These are phyloP conservation scores for Nyssa sinensis DNA, from an alignment of 148 eudicot genomes.

Conservation along the genomic window DNA sequence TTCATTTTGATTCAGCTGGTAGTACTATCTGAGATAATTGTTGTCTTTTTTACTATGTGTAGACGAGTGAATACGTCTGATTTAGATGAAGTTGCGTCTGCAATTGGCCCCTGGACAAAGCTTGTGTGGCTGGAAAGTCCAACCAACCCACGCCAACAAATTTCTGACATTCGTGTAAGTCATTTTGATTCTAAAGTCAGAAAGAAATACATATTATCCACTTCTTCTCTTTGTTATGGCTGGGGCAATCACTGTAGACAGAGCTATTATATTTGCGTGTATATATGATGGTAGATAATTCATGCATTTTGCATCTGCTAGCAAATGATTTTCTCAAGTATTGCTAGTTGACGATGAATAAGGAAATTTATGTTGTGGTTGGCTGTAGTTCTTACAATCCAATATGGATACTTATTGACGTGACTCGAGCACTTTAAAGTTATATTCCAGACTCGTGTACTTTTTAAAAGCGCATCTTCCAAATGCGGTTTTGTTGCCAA, in stretches of 20 bases:
- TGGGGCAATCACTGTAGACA: too few relatives aligned
- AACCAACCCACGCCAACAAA: conserved; percentile 94
- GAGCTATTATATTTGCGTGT: too few relatives aligned
- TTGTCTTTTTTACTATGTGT: conserved; percentile 17
- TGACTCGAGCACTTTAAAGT: too few relatives aligned
- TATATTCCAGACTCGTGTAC: too few relatives aligned
- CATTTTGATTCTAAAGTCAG: background rate
- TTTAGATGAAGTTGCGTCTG: conserved; percentile 84
- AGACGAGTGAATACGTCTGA: conserved; percentile 76
- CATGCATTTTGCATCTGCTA: background rate
- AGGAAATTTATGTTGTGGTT: background rate
- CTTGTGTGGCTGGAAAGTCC: conserved; percentile 99
- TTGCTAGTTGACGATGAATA: background rate
- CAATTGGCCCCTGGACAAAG: conserved; percentile 83
- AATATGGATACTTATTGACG: too few relatives aligned
- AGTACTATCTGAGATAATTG: background rate
- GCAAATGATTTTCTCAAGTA: too few relatives aligned
- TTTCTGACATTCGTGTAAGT: conserved; percentile 89
- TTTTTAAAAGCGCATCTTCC: too few relatives aligned
- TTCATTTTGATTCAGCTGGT: background rate
- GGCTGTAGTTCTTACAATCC: background rate
- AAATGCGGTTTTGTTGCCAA: too few relatives aligned
- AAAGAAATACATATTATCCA: background rate
- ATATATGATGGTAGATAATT: background rate
- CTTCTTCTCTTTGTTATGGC: too few relatives aligned